Base-by-base conservation (phyloP, 371 early-diverging fungal genomes). In the Mortierella sp. region DNA sequence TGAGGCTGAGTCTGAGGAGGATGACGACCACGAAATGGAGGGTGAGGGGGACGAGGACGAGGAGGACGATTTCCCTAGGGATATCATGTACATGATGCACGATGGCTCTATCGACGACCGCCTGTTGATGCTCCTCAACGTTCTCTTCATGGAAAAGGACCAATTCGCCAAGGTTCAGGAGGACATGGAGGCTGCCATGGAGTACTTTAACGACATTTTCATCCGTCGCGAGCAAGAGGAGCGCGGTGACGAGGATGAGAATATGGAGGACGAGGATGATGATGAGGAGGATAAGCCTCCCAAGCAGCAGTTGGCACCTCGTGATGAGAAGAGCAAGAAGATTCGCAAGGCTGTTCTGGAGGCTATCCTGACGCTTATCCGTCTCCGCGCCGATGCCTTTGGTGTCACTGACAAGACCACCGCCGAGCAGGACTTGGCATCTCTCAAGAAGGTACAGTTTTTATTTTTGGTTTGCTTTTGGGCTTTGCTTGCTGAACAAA, bases 51-150 rank as follows among this genome's bases (percentile, higher is more conserved):
- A 88, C 8, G 82, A 76, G 21, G 87, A 87, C 0, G 88, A 90
- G 26, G 89, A 85, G 9, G 90, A 83, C 73, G 90, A 77, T 73
- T 83, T 76, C 82, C 82, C 82, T 26, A 57, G 77, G 28, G 70
- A 89, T 77, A 70, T 88, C 82, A 89, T 78, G 89, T 89, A 71
- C 83, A 89, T 69, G 75, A 74, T 79, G 79, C 61, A 73, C 64
- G 82, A 81, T n/a, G 94, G 94, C 13, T 87, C 90, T 11, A 90
- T 92, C 10, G 92, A 93, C 75, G 92, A 92, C 50, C 89, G 89
- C 24, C 87, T 94, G 53, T 89, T 90, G 53, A 90, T 91, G 46
- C 89, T 95, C 16, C 89, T 94, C 70, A 92, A 92, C 59, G 84
- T 95, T 6, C 87, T 94, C 69, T 88, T 93, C 81, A 90, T 94